Conservation (phyloP, 78 protist species). For the Guillardia theta region DNA sequence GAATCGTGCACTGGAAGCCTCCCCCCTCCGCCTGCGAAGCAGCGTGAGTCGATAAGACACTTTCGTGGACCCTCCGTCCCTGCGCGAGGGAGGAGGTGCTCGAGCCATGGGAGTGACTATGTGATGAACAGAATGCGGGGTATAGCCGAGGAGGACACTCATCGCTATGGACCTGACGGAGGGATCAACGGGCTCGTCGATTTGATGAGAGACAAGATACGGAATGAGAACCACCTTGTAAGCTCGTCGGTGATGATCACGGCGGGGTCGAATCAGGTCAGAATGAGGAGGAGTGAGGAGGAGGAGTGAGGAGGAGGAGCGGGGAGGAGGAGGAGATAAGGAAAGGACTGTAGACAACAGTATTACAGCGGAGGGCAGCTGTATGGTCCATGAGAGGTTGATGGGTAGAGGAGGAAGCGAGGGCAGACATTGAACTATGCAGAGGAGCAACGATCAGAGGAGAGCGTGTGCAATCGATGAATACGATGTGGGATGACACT, state of each 20-base stretch:
- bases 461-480: neutral
- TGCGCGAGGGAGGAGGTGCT: neutral
- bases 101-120: neutral
- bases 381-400: too few relatives aligned
- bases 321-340: too few relatives aligned
- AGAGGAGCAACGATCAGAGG: too few relatives aligned
- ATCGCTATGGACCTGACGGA: conserved; percentile 34
- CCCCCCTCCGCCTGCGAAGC: neutral
- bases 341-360: too few relatives aligned
- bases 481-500: neutral
- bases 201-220: neutral
- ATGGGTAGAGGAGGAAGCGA: too few relatives aligned
- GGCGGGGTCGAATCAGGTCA: neutral
- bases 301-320: too few relatives aligned
- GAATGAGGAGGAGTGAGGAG: too few relatives aligned
- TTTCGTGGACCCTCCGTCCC: neutral
- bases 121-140: neutral
- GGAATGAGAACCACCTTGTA: neutral
- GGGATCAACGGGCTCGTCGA: neutral
- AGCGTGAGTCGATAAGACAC: neutral
- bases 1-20: conserved; percentile 41
- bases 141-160: neutral
- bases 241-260: conserved; percentile 24
- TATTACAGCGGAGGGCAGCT: too few relatives aligned
- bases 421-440: too few relatives aligned